Base-by-base conservation (phyloP, 1,284 basidiomycete genomes). In the Hortiboletus rubellus region DNA sequence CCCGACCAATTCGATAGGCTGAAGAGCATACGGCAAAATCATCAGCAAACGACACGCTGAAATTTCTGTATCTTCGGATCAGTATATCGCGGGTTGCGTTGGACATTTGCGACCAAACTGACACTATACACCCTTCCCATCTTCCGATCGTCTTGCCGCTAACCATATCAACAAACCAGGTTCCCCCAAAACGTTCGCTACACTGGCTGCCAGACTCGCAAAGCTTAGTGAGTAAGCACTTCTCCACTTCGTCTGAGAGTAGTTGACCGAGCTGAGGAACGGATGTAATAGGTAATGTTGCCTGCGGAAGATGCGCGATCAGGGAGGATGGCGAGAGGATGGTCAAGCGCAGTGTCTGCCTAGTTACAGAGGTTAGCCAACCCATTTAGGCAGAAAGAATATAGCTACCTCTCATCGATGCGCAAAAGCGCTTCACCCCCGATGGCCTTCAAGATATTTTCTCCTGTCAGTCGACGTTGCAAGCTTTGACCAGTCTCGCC, bases 81-180 rank as follows among this genome's bases (percentile, higher is more conserved):
- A 65, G 43, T 7, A 62, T 44, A 24, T 45, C 18, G 54, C 17
- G 11, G 3, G 10, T 55, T 60, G 18, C 57, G 18, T 44, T 14
- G 14, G 36, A 36, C n/a, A 40, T 45, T 49, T 38, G 22, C 49
- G 43, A 52, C 57, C 33, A 48, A 31, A 80, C 89, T 70, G 66
- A 91, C 89, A 91, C 61, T 31, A 86, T 82, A 60, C 82, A 85
- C 6, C 88, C 86, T 60, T 91, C 89, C 89, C 89, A 91, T 62
- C 87, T 79, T 11, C 87, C 89, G n/a, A 92, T 81, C 53, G 84
- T 86, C 55, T 83, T 79, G 46, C 83, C 82, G 47, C 78, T 78
- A 45, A 82, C 71, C 48, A 83, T 69, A 64, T 92, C 89, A 14
- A 91, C 83, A 62, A 92, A 89, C 89, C 89, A 92, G 4, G 83